Base-by-base conservation (phyloP, 495 filamentous ascomycete genomes). In the Penicillium fimorum region DNA sequence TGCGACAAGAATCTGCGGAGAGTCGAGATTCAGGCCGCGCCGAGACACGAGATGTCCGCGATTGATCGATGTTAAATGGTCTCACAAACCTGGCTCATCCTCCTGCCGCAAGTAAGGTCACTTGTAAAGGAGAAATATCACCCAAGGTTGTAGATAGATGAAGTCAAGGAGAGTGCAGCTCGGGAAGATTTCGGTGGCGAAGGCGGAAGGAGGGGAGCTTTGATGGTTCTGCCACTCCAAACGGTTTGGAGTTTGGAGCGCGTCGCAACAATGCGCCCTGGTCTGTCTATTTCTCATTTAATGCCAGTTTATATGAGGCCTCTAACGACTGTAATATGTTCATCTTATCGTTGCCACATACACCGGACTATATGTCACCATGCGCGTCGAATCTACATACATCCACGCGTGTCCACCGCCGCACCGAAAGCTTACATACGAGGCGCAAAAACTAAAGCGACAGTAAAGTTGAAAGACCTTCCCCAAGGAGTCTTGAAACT, bases 401-500 rank as follows among this genome's bases (percentile, higher is more conserved):
- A 57, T 48, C 35, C 65, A 50, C 61, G 58, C 45, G 41, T 52
- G 37, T 60, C 62, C 24, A 43, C 46, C 40, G 57, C 49, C 45
- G 50, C 35, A 30, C 46, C 63, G 25, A 47, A 27, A 50, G 15
- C 55, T 11, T 47, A 56, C 30, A 49, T 53, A 43, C 65, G 55
- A 59, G 72, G 70, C 42, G 77, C 75, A 24, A 84, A 83, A 62
- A 83, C 83, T 0, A 75, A 69, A 54, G 75, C 83, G 1, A 82
- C 78, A 0, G 64, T 85, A 41, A 84, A 75, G 44, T 63, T 89
- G 17, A 79, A 85, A 38, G 86, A 90, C 44, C 75, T 89, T 15
- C 86, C 87, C 15, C 86, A 89, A 61, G 84, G 84, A 7, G 59
- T 76, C 2, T 59, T 87, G 41, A 75, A 77, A 50, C 57, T 77